A percentile compares a stretch with the other conserved stretches of the same genome.
phyloP scores from a whole-genome alignment of 2,329 filamentous ascomycete genomes.

The Aspergillus sp. region DNA sequence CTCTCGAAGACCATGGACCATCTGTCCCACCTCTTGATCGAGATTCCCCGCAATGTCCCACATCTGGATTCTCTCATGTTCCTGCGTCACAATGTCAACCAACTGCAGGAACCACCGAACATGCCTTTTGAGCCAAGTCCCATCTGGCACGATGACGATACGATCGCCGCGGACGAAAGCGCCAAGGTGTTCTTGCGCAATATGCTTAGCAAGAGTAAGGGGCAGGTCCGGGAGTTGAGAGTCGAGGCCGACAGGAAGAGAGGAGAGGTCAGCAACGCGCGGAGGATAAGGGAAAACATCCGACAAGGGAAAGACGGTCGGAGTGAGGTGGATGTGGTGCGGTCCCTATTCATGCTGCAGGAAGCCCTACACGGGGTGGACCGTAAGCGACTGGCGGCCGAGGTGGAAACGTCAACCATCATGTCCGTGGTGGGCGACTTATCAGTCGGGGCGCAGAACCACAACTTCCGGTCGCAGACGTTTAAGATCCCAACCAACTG shows the following conservation, averaged over 20 bases:
- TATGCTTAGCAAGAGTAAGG: constrained; percentile 81
- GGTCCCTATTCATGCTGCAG: constrained; percentile 72
- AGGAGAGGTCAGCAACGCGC: constrained; percentile 71
- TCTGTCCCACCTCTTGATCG: constrained; percentile 62
- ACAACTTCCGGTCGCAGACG: constrained; percentile 97
- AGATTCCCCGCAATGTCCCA: constrained; percentile 81
- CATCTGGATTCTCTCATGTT: constrained; percentile 97
- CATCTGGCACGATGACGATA: constrained; percentile 89
- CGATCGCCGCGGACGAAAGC: constrained; percentile 74
- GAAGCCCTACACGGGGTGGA: constrained; percentile 79
- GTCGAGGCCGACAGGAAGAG: constrained; percentile 78
- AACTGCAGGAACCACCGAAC: constrained; percentile 75
- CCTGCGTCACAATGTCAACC: constrained; percentile 75
- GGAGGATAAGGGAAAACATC: constrained; percentile 63
- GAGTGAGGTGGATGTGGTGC: constrained; percentile 78
- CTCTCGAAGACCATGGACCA: constrained; percentile 63
- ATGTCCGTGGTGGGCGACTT: constrained; percentile 86
- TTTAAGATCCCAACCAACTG: constrained; percentile 99
- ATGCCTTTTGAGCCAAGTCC: constrained; percentile 88
- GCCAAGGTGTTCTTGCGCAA: constrained; percentile 90
- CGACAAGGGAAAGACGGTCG: constrained; percentile 77
- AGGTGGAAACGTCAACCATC: constrained; percentile 89
- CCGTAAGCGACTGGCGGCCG: constrained; percentile 72
- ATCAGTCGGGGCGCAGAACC: constrained; percentile 82
- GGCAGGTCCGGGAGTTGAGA: constrained; percentile 67